Evolutionary conservation across 768 basidiomycete species (phyloP), one percentile per base, ranked within the genome.

Genomic region (Pholiota molesta): DNA sequence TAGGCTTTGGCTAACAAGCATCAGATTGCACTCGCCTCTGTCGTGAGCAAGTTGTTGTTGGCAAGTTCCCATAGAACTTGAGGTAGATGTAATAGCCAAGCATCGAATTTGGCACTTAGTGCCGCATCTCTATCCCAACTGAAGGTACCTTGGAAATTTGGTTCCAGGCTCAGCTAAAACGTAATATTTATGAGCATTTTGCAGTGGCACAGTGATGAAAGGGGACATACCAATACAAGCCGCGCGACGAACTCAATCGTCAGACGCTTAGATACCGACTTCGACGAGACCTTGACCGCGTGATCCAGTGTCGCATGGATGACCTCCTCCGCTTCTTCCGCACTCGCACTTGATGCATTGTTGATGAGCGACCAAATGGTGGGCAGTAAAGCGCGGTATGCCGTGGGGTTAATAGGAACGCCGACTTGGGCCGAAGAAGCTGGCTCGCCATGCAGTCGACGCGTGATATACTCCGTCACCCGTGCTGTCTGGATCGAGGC

Each of bases 41-140:
- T 87, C 4, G 82, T 75, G 1, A 73, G 66, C 17, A 82, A 70
- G 69, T 92, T 84, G 57, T 74, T 83, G 10, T 73, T 74, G 3
- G 90, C 89, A 10, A 91, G 73, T 72, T 98, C 95, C 96, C 96
- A 98, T 4, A 98, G 77, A 6, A 82, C 81, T 73, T 86, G 89
- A 0, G 95, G 94, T 47, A 97, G 81, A 65, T 90, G 86, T 28
- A 82, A 72, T 17, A 94, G 65, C 94, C 95, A 97, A 21, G 82
- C 82, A 55, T 80, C 75, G 40, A 89, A 73, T 55, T 74, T 78
- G 33, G 66, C 61, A 65, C 71, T 63, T 59, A 73, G 65, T 54
- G 66, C 70, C 52, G 65, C 57, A 52, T 61, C 63, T 45, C 47
- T 54, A 14, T 59, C 63, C 56, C 33, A 59, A 29, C 53, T 57